Conservation (phyloP, 768 basidiomycete species). For the Gloeostereum incarnatum region DNA sequence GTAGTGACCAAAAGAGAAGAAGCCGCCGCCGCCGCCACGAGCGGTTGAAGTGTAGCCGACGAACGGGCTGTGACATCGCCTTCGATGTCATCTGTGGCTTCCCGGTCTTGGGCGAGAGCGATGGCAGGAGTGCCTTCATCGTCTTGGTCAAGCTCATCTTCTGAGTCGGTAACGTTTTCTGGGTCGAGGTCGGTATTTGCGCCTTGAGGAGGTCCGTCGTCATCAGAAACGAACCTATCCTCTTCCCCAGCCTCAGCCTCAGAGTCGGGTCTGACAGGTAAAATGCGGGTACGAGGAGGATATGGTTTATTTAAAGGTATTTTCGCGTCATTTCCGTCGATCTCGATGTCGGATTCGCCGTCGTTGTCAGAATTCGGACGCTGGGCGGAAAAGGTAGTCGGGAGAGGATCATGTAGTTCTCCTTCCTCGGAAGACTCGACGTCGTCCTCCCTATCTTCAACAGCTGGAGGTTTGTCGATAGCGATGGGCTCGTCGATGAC, state of each 20-base stretch:
- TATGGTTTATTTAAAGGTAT: not conserved
- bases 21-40: not conserved
- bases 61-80: not conserved
- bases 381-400: constrained; percentile 4
- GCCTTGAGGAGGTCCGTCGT: constrained; percentile 11
- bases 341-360: constrained; percentile 9
- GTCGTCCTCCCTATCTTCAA: constrained; percentile 14
- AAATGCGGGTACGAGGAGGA: not conserved
- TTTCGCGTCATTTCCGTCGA: constrained; percentile 5
- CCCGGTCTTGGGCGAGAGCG: not conserved
- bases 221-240: too few species aligned
- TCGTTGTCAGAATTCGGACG: constrained; percentile 14
- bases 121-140: not conserved
- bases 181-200: constrained; percentile 16
- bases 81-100: not conserved
- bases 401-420: not conserved
- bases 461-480: constrained; percentile 10
- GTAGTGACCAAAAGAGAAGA: not conserved
- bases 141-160: constrained; percentile 7
- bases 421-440: constrained; percentile 9
- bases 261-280: constrained; percentile 5
- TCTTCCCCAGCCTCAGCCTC: constrained; percentile 13
- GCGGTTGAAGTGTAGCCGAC: not conserved
- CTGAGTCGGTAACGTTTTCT: constrained; percentile 16
- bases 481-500: constrained; percentile 8